A percentile compares a stretch with the other conserved stretches of the same genome.
phyloP scores from a whole-genome alignment of 352 stramenopile species.

The Phytophthora sp. region DNA sequence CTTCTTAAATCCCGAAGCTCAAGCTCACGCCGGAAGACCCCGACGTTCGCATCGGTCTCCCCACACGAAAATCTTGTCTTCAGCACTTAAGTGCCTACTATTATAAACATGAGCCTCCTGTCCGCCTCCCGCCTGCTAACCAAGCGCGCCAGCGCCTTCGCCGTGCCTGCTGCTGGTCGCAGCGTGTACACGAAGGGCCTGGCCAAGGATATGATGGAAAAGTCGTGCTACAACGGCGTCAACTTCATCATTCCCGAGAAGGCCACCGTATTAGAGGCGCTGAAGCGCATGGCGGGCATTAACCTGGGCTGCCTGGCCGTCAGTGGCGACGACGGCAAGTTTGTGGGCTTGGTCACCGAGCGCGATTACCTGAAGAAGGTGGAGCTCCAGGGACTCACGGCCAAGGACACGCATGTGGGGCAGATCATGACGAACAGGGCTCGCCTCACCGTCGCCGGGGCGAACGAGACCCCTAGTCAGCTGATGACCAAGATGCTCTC shows the following conservation, averaged over 20 bases:
- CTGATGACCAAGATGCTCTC: conserved; percentile 97
- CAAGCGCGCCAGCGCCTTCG: conserved; percentile 24
- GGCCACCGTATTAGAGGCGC: conserved; percentile 92
- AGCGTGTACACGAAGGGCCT: conserved; percentile 84
- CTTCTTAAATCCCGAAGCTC: no score
- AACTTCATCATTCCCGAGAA: conserved; percentile 95
- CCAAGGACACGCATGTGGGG: conserved; percentile 84
- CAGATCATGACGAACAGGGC: conserved; percentile 95
- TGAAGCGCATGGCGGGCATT: conserved; percentile 95
- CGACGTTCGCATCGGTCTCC: no score
- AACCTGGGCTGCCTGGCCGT: conserved; percentile 93
- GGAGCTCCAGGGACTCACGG: conserved; percentile 91
- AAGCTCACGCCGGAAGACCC: no score
- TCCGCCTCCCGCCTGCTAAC: conserved; percentile 26
- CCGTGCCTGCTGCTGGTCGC: conserved; percentile 18
- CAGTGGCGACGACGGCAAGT: conserved; percentile 87
- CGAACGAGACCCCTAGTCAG: conserved; percentile 85
- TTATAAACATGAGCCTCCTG: conserved; percentile 30
- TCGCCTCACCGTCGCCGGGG: conserved; percentile 90
- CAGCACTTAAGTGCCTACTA: not conserved
- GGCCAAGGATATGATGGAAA: conserved; percentile 91
- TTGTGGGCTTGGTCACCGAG: conserved; percentile 93
- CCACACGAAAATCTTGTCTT: conserved; percentile 11
- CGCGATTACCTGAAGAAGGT: conserved; percentile 97
- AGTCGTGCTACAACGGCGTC: conserved; percentile 94